phyloP scores from a whole-genome alignment of 495 filamentous ascomycete genomes.

The Penicillium fimorum region DNA sequence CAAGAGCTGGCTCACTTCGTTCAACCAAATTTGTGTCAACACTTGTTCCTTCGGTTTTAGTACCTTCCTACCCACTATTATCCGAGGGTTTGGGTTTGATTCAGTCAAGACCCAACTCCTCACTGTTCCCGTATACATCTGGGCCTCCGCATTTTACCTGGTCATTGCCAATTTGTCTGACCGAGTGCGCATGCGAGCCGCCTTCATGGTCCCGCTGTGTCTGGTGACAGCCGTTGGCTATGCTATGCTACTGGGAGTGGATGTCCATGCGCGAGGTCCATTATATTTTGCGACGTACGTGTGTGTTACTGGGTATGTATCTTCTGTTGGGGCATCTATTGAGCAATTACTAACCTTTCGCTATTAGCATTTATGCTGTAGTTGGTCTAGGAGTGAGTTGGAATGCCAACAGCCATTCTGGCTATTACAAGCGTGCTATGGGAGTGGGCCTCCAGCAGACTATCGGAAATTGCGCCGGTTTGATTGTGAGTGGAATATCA shows the following conservation, averaged over 20 bases:
- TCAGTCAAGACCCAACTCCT: slow-evolving; percentile 18
- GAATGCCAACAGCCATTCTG: slow-evolving; percentile 20
- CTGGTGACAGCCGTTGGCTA: slow-evolving; percentile 18
- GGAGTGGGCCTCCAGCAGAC: slow-evolving; percentile 18
- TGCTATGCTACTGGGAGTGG: slow-evolving; percentile 16
- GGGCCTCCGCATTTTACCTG: slow-evolving; percentile 16
- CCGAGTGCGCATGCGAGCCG: slow-evolving; percentile 16
- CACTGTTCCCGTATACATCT: slow-evolving; percentile 22
- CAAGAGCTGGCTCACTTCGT: slow-evolving; percentile 20
- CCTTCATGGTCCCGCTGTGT: slow-evolving; percentile 18
- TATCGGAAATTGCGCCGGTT: slow-evolving; percentile 18
- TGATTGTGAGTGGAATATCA: slow-evolving; percentile 12
- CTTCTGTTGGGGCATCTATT: not conserved
- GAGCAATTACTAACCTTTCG: not conserved
- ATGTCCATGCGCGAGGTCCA: slow-evolving; percentile 14
- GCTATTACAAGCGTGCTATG: slow-evolving; percentile 19
- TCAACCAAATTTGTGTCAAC: slow-evolving; percentile 21
- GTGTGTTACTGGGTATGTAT: slow-evolving; percentile 19
- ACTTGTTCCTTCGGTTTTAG: slow-evolving; percentile 18
- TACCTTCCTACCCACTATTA: slow-evolving; percentile 21
- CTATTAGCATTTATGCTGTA: slow-evolving; percentile 4
- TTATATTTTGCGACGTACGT: slow-evolving; percentile 21
- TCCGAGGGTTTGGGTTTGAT: slow-evolving; percentile 16
- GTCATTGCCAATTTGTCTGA: slow-evolving; percentile 17
- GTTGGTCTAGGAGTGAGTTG: slow-evolving; percentile 18